Base-by-base conservation (phyloP, 352 stramenopile species). In the Phytopythium helicoides region DNA sequence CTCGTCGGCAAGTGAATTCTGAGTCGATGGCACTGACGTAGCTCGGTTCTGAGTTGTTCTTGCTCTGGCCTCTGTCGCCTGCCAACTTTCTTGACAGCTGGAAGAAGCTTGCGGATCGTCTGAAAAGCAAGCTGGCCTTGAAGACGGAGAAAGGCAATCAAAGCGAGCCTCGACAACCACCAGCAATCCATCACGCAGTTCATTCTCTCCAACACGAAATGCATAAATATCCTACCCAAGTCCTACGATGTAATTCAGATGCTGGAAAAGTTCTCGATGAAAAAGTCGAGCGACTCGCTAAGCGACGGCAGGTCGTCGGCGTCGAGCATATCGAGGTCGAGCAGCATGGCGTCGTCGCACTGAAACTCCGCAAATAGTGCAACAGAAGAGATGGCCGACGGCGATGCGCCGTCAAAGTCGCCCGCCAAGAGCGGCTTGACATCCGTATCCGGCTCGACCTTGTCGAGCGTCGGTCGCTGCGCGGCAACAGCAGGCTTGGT, bases 251-350 rank as follows among this genome's bases (percentile, higher is more conserved):
- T 25, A 21, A 11, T 18, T 34, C 16, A 52, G 34, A 22, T 33
- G 21, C 44, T 31, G 16, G 33, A 55, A 7, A 77, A 66, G 45
- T 64, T 77, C 44, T 68, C 66, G 56, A 82, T 71, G 28, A 71
- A 64, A 31, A 71, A 71, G 31, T 71, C 62, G 39, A 71, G 56
- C 21, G 57, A 67, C 26, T 71, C 62, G 47, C 65, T 60, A n/a
- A 71, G 42, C 25, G 57, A 56, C 18, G 62, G 62, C 23, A 71
- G 49, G 18, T 62, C 49, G 16, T 55, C 49, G 23, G 37, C 49
- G 9, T 35, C 33, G 8, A 55, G 37, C 35, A 55, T 46, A n/a
- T 40, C 49, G 28, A 55, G 47, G 37, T 46, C 37, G n/a, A 51
- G 45, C 45, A 51, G 45, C 28, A 33, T 21, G 28, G 1, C 21